phyloP scores from a whole-genome alignment of 2,329 filamentous ascomycete genomes.

The Aspergillus sclerotialis region DNA sequence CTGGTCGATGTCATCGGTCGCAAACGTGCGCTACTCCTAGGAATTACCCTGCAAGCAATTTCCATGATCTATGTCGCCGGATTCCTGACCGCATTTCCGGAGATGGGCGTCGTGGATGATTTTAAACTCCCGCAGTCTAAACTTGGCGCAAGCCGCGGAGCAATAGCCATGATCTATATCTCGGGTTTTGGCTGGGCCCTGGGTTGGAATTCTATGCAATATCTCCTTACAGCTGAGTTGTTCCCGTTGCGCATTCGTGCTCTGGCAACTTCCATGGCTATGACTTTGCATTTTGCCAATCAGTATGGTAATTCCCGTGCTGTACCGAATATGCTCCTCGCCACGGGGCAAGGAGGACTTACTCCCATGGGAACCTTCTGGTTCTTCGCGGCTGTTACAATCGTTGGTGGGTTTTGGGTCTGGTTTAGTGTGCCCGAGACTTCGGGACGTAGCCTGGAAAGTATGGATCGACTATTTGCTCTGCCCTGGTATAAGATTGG shows the following conservation, averaged over 20 bases:
- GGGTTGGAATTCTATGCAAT: conserved; percentile 71
- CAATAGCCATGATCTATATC: conserved; percentile 67
- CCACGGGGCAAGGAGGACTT: conserved; percentile 30
- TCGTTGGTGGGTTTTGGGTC: conserved; percentile 63
- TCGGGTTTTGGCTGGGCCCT: conserved; percentile 64
- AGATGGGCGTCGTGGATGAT: conserved; percentile 42
- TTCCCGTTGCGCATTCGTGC: conserved; percentile 70
- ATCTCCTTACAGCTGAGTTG: conserved; percentile 69
- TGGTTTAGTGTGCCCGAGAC: conserved; percentile 69
- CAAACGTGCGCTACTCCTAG: conserved; percentile 57
- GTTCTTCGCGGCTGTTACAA: conserved; percentile 64
- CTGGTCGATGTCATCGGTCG: conserved; percentile 73
- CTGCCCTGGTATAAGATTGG: conserved; percentile 72
- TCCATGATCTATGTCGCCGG: conserved; percentile 57
- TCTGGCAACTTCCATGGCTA: conserved; percentile 62
- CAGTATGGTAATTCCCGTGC: conserved; percentile 72
- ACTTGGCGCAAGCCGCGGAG: conserved; percentile 52
- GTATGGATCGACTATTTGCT: conserved; percentile 65
- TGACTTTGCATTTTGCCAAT: conserved; percentile 73
- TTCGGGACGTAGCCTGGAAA: conserved; percentile 48
- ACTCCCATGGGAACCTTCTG: conserved; percentile 64
- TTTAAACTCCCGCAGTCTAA: conserved; percentile 44
- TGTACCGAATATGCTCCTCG: conserved; percentile 66
- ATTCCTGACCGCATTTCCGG: conserved; percentile 57
- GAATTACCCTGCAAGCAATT: conserved; percentile 54